These are phyloP conservation scores for Prorocentrum cordatum DNA, from an alignment of 169 alveolate genomes.

Conservation along the genomic window DNA sequence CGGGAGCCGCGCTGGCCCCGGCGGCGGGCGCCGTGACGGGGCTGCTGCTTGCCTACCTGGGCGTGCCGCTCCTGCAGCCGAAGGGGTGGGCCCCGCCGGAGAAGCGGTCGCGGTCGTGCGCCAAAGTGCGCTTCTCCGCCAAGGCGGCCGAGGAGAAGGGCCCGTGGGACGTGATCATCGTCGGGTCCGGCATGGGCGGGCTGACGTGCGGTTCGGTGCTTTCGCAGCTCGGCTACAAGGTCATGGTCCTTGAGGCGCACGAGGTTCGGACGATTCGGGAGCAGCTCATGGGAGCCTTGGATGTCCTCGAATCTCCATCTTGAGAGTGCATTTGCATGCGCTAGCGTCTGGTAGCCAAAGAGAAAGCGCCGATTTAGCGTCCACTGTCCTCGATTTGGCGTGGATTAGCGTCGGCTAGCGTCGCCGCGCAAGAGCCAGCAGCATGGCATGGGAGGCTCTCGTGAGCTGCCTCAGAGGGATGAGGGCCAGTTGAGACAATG, in stretches of 20 bases:
- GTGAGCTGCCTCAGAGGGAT: too few species aligned
- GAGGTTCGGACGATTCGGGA: too few species aligned
- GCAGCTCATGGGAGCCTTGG: too few species aligned
- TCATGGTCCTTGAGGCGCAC: not conserved
- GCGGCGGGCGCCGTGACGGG: not conserved
- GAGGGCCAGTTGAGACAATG: too few species aligned
- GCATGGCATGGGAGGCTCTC: too few species aligned
- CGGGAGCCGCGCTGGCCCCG: not conserved
- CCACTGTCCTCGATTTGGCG: too few species aligned
- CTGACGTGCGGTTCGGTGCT: not conserved
- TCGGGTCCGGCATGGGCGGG: not conserved
- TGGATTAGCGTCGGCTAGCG: too few species aligned
- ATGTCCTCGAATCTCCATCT: too few species aligned
- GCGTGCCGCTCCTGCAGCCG: not conserved
- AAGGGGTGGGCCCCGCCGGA: not conserved
- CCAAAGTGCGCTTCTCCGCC: not conserved
- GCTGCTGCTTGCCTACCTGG: not conserved
- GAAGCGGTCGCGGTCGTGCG: not conserved
- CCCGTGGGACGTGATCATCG: not conserved
- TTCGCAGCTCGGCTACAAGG: not conserved
- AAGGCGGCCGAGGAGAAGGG: not conserved
- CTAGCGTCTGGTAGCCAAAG: too few species aligned
- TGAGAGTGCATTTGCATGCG: too few species aligned
- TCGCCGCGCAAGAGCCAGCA: too few species aligned
- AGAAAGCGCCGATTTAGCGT: too few species aligned